Percentiles rank a stretch among this genome's conserved stretches.
Conservation (phyloP, 2,329 filamentous ascomycete genomes). For the Xylariales sp. region DNA sequence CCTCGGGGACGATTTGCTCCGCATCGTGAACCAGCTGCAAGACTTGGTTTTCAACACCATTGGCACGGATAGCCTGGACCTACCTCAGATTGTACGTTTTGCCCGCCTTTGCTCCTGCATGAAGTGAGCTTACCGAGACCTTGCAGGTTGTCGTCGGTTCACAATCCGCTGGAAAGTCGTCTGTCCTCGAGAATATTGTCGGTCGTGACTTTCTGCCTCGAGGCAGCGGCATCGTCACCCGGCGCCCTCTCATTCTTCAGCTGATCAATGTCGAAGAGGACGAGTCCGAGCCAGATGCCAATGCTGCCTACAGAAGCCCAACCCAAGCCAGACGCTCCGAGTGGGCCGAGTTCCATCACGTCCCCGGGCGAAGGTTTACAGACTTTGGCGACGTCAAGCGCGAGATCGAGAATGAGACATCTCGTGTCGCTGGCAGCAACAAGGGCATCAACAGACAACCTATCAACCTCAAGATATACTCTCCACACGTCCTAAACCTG, state of each 20-base stretch:
- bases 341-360: conserved; percentile 97
- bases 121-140: conserved; percentile 11
- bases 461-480: conserved; percentile 98
- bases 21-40: conserved; percentile 96
- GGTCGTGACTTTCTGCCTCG: conserved; percentile 94
- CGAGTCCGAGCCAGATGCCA: conserved; percentile 57
- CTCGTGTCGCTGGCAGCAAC: conserved; percentile 86
- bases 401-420: conserved; percentile 96
- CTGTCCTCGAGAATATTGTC: conserved; percentile 97
- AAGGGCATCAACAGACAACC: conserved; percentile 97
- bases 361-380: conserved; percentile 81
- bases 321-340: conserved; percentile 61
- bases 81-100: conserved; percentile 87
- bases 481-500: conserved; percentile 90
- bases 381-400: conserved; percentile 91
- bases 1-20: conserved; percentile 90
- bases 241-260: conserved; percentile 90
- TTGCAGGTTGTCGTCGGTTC: conserved; percentile 92
- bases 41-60: conserved; percentile 99
- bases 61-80: conserved; percentile 93
- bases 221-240: conserved; percentile 93
- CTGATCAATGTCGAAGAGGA: conserved; percentile 94
- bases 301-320: conserved; percentile 71
- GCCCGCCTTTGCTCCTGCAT: conserved; percentile 10
- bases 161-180: conserved; percentile 97